phyloP scores from a whole-genome alignment of 1,139 yeast species.

The Debaryomyces sp. region DNA sequence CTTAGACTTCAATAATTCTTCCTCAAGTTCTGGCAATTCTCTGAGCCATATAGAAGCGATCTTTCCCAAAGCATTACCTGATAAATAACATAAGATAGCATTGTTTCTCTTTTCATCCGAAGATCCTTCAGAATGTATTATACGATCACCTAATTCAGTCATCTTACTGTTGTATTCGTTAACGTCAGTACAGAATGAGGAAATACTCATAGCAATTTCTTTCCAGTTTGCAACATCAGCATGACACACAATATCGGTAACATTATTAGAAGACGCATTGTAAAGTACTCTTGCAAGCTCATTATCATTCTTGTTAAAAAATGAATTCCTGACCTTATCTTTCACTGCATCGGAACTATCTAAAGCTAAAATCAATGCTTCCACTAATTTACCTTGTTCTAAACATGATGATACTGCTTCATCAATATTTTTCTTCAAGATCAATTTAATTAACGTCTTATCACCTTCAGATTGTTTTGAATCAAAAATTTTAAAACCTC shows the following conservation, averaged over 20 bases:
- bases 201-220: constrained; percentile 71
- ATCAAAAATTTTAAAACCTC: constrained; percentile 42
- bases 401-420: constrained; percentile 73
- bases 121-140: constrained; percentile 34
- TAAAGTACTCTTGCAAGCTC: constrained; percentile 75
- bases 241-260: constrained; percentile 75
- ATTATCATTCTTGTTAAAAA: constrained; percentile 61
- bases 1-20: constrained; percentile 46
- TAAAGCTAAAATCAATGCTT: constrained; percentile 82
- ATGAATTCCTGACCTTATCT: constrained; percentile 69
- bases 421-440: constrained; percentile 65
- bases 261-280: constrained; percentile 59
- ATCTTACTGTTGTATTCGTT: constrained; percentile 57
- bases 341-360: constrained; percentile 67
- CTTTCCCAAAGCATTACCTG: constrained; percentile 80
- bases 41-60: constrained; percentile 82
- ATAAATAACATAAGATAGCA: constrained; percentile 78
- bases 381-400: constrained; percentile 63
- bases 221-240: constrained; percentile 84
- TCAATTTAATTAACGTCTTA: constrained; percentile 53
- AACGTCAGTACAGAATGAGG: constrained; percentile 54
- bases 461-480: constrained; percentile 28
- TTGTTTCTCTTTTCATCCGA: constrained; percentile 55
- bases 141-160: constrained; percentile 71
- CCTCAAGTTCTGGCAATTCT: constrained; percentile 68